Evolutionary conservation across 306 rosid species (phyloP).

Genomic region (Vicia faba): DNA sequence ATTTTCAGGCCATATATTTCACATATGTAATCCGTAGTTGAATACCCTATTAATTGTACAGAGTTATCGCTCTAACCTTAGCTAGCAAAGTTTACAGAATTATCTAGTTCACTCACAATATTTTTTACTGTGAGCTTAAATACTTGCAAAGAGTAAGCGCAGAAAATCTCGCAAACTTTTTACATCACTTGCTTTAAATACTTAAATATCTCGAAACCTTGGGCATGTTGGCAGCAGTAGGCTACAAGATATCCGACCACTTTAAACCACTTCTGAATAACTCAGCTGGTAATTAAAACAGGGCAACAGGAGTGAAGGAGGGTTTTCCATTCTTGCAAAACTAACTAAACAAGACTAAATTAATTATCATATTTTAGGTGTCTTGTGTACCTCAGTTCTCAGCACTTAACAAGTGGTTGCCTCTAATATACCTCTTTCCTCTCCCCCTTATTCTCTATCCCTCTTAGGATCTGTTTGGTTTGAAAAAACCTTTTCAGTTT

Average conservation of each 20-base stretch:
- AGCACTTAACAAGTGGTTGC: not conserved
- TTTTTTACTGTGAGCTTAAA: not conserved
- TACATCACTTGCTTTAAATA: not conserved
- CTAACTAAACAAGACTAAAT: not conserved
- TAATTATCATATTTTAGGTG: not conserved
- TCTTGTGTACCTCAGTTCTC: slow-evolving; percentile 10
- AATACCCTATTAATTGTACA: not conserved
- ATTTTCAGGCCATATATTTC: slow-evolving; percentile 8
- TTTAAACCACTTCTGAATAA: slow-evolving; percentile 11
- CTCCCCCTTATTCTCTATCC: slow-evolving; percentile 5
- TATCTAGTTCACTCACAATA: slow-evolving; percentile 9
- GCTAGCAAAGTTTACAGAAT: slow-evolving; percentile 19
- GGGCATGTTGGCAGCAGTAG: slow-evolving; percentile 28
- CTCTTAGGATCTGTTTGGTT: slow-evolving; percentile 4
- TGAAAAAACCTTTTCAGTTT: not conserved
- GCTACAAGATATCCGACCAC: not conserved
- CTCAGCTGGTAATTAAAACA: slow-evolving; percentile 12
- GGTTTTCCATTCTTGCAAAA: not conserved
- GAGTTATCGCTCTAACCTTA: slow-evolving; percentile 18
- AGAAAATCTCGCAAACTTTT: slow-evolving; percentile 16
- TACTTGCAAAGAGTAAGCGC: not conserved
- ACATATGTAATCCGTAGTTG: not conserved
- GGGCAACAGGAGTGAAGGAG: slow-evolving; percentile 2
- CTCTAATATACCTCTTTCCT: slow-evolving; percentile 5
- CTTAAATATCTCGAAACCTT: slow-evolving; percentile 20